These are phyloP conservation scores for Dittrichia graveolens DNA, from an alignment of 129 eudicot genomes.

Conservation along the genomic window DNA sequence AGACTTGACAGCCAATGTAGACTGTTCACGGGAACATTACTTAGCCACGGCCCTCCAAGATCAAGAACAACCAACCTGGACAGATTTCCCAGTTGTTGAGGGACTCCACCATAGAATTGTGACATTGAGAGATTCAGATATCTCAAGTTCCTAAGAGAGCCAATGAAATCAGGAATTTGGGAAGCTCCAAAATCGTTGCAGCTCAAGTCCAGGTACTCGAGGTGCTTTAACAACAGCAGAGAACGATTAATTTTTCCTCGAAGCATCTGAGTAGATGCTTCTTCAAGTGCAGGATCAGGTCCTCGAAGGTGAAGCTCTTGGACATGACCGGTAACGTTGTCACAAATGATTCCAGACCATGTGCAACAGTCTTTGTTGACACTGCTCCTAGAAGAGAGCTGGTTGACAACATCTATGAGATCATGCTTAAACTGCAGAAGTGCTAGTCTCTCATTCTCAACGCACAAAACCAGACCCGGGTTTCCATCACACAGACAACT, in stretches of 20 bases:
- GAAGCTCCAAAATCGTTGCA: slow-evolving; percentile 22
- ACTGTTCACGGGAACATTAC: background rate
- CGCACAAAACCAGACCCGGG: background rate
- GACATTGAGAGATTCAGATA: slow-evolving; percentile 29
- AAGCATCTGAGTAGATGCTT: background rate
- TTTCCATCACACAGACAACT: background rate
- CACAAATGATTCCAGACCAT: slow-evolving; percentile 37
- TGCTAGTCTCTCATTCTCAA: slow-evolving; percentile 25
- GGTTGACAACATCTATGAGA: slow-evolving; percentile 12
- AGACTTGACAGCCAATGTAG: slow-evolving; percentile 41
- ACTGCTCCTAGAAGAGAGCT: slow-evolving; percentile 32
- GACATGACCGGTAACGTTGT: slow-evolving; percentile 39
- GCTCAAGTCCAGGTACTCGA: slow-evolving; percentile 39
- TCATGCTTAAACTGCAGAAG: slow-evolving; percentile 25
- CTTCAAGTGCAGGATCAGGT: background rate
- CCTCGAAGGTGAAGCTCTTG: slow-evolving; percentile 41
- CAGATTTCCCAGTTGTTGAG: slow-evolving; percentile 39
- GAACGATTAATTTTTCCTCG: slow-evolving; percentile 35
- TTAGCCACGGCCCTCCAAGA: slow-evolving; percentile 9
- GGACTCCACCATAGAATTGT: slow-evolving; percentile 16
- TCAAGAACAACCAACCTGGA: slow-evolving; percentile 28
- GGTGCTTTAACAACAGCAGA: slow-evolving; percentile 30
- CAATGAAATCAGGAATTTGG: slow-evolving; percentile 23
- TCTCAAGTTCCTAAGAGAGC: slow-evolving; percentile 5
- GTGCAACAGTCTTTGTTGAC: slow-evolving; percentile 27